Conservation (phyloP, 257 asterid species). For the Voacanga thouarsii region DNA sequence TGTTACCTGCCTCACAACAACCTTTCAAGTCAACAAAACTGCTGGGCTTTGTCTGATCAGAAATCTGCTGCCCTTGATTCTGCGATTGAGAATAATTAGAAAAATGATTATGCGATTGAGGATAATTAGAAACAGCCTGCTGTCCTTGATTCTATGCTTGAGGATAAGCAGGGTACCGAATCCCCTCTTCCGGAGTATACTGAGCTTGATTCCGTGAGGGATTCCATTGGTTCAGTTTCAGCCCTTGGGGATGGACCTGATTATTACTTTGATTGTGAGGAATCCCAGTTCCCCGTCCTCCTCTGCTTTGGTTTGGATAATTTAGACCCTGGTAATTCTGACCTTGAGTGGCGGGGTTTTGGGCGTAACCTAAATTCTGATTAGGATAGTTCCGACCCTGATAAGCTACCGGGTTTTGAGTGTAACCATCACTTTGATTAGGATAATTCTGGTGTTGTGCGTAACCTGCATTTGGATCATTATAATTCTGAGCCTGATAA, state of each 20-base stretch:
- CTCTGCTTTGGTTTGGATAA: neutral
- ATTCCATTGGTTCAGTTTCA: constrained; percentile 6
- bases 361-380: neutral
- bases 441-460: constrained; percentile 28
- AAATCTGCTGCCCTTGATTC: constrained; percentile 33
- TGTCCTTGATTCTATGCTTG: constrained; percentile 41
- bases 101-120: no score
- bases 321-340: neutral
- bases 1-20: constrained; percentile 68
- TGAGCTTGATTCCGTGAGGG: constrained; percentile 8
- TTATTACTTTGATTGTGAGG: constrained; percentile 25
- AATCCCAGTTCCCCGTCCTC: constrained; percentile 10
- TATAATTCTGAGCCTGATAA: neutral
- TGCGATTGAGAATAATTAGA: no score
- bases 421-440: constrained; percentile 36
- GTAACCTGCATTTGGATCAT: constrained; percentile 37
- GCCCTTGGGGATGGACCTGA: constrained; percentile 12
- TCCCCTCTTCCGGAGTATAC: neutral
- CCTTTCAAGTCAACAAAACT: constrained; percentile 50
- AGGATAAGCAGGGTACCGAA: constrained; percentile 1
- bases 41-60: constrained; percentile 24
- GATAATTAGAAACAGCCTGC: constrained; percentile 25
- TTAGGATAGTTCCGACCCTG: constrained; percentile 21
- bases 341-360: neutral
- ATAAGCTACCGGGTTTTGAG: constrained; percentile 26